These are phyloP conservation scores for carrot (Daucus carota) DNA, from an alignment of 129 eudicot species.

Conservation along the genomic window DNA sequence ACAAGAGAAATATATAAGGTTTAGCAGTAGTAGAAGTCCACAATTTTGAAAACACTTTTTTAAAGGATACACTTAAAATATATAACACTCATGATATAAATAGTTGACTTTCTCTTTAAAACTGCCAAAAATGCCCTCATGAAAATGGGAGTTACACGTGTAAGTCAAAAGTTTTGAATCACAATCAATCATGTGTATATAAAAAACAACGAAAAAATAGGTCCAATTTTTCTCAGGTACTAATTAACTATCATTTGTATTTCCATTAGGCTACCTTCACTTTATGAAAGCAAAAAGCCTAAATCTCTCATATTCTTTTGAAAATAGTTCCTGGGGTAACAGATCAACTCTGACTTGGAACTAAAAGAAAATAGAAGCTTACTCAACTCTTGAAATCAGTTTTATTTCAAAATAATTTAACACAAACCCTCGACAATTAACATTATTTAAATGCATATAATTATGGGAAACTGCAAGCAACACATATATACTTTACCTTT, in stretches of 20 bases:
- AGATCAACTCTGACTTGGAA: not conserved
- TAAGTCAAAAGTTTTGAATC: not conserved
- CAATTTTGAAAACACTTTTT: no score
- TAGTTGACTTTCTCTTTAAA: not conserved
- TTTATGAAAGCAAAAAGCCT: not conserved
- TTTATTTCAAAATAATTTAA: not conserved
- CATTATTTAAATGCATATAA: not conserved
- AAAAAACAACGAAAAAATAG: not conserved
- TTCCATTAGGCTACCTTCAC: not conserved
- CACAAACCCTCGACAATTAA: not conserved
- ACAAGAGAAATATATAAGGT: not conserved
- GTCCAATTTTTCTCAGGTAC: not conserved
- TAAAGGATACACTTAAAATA: no score
- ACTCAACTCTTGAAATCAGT: not conserved
- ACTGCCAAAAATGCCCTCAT: not conserved
- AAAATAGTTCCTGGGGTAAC: not conserved
- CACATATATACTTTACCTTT: constrained; percentile 39
- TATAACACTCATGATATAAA: not conserved
- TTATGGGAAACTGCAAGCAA: not conserved
- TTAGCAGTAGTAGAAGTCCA: not conserved
- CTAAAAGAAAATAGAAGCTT: not conserved
- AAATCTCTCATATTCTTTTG: not conserved
- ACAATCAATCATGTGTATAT: not conserved
- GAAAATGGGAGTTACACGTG: not conserved
- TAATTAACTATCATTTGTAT: not conserved